Percentiles rank a stretch among this genome's conserved stretches.
Conservation (phyloP, 805 yeast species). For the Myxozyma neglecta region DNA sequence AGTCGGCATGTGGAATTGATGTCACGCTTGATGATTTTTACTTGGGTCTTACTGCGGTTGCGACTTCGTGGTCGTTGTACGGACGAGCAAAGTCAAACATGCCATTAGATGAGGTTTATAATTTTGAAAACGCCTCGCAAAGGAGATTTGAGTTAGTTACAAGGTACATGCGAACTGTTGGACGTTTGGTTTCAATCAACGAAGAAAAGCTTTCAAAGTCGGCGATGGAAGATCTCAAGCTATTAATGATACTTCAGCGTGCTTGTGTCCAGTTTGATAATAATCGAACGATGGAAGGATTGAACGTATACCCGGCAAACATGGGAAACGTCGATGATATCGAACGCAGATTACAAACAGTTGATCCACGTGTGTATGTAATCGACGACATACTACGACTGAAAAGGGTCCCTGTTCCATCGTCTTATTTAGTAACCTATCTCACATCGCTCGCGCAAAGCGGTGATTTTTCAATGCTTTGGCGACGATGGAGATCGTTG, state of each 20-base stretch:
- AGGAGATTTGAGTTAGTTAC: slow-evolving; percentile 12
- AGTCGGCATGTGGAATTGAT: slow-evolving; percentile 39
- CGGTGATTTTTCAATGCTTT: slow-evolving; percentile 36
- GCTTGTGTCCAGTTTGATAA: slow-evolving; percentile 31
- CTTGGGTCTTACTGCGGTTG: slow-evolving; percentile 35
- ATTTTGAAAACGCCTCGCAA: slow-evolving; percentile 30
- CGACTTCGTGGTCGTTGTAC: slow-evolving; percentile 36
- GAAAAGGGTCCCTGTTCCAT: slow-evolving; percentile 21
- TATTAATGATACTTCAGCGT: slow-evolving; percentile 12
- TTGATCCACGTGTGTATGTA: slow-evolving; percentile 8
- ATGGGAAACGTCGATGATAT: slow-evolving; percentile 1
- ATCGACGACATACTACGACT: slow-evolving; percentile 22
- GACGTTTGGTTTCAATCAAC: not conserved
- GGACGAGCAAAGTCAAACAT: not conserved
- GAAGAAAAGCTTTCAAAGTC: not conserved
- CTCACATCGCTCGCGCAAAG: slow-evolving; percentile 37
- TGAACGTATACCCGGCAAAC: not conserved
- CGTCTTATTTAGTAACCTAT: slow-evolving; percentile 30
- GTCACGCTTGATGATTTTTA: slow-evolving; percentile 37
- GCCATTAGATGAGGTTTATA: not conserved
- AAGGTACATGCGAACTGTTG: slow-evolving; percentile 2
- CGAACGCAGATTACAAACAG: not conserved
- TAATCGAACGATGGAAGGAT: not conserved
- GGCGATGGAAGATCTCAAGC: not conserved
- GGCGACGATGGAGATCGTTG: slow-evolving; percentile 37